Evolutionary conservation across 495 filamentous ascomycete genomes (phyloP).

Genomic region (Penicillium silybi): DNA sequence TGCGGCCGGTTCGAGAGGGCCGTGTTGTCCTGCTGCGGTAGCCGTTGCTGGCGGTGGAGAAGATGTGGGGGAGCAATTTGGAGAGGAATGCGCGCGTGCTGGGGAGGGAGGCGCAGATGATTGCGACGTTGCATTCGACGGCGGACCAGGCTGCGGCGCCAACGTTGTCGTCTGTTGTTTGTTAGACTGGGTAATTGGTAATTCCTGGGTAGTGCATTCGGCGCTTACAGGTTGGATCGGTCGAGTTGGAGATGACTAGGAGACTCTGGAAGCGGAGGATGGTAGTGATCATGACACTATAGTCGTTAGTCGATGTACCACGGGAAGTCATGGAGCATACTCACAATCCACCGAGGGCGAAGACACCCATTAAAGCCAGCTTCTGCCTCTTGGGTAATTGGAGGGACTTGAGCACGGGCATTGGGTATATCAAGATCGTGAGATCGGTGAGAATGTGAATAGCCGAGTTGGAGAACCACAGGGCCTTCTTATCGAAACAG

Average conservation of each 20-base stretch:
- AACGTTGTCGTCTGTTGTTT: constrained; percentile 44
- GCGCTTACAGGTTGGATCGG: constrained; percentile 45
- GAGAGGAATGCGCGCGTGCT: constrained; percentile 49
- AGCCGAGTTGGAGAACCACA: constrained; percentile 39
- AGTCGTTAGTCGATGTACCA: constrained; percentile 11
- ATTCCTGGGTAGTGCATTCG: too few species aligned
- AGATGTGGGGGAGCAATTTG: constrained; percentile 32
- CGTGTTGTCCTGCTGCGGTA: constrained; percentile 22
- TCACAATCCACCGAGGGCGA: constrained; percentile 47
- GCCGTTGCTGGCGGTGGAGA: constrained; percentile 30
- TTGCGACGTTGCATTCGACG: constrained; percentile 54
- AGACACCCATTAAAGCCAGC: constrained; percentile 43
- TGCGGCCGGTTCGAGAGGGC: constrained; percentile 15
- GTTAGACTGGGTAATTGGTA: constrained; percentile 3
- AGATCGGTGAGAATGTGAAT: constrained; percentile 48
- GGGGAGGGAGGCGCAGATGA: constrained; percentile 56
- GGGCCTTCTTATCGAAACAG: constrained; percentile 30
- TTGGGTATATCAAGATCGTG: constrained; percentile 43
- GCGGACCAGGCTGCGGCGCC: constrained; percentile 54
- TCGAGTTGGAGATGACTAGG: constrained; percentile 34
- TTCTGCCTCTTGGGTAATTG: constrained; percentile 42
- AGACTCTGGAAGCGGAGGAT: constrained; percentile 52
- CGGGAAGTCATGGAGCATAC: constrained; percentile 15
- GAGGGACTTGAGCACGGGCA: constrained; percentile 43
- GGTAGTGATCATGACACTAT: constrained; percentile 51